phyloP scores from a whole-genome alignment of 2,329 filamentous ascomycete genomes.

The Zopfia rhizophila region DNA sequence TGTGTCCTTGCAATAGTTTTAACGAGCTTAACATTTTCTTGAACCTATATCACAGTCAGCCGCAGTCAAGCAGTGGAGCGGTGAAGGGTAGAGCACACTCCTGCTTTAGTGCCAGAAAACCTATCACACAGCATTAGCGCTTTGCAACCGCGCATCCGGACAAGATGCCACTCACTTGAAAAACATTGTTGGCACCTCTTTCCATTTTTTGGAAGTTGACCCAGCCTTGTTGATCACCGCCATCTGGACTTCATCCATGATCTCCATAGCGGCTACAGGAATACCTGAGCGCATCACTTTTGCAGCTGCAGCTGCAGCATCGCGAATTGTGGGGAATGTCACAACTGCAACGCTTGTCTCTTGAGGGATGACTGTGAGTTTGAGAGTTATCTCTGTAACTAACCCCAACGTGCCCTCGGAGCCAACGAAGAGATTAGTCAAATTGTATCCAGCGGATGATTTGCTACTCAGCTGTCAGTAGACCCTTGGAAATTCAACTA shows the following conservation, averaged over 20 bases:
- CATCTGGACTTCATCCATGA: slow-evolving; percentile 93
- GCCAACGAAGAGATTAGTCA: slow-evolving; percentile 82
- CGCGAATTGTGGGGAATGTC: slow-evolving; percentile 79
- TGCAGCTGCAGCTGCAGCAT: slow-evolving; percentile 78
- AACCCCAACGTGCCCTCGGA: slow-evolving; percentile 84
- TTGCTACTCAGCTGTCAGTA: slow-evolving; percentile 59
- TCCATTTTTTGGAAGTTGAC: slow-evolving; percentile 76
- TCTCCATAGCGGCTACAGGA: slow-evolving; percentile 80
- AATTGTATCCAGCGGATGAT: slow-evolving; percentile 83
- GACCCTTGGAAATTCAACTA: background rate
- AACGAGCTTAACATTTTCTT: slow-evolving; percentile 78
- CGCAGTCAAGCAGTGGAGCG: slow-evolving; percentile 30
- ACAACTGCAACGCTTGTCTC: slow-evolving; percentile 82
- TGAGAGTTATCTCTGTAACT: slow-evolving; percentile 84
- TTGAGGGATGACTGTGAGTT: slow-evolving; percentile 79
- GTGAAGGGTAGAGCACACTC: slow-evolving; percentile 49
- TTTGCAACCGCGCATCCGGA: slow-evolving; percentile 5
- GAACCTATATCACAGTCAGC: slow-evolving; percentile 61
- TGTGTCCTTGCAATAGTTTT: slow-evolving; percentile 73
- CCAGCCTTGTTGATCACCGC: slow-evolving; percentile 80
- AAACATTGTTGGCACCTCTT: slow-evolving; percentile 80
- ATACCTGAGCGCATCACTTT: slow-evolving; percentile 79
- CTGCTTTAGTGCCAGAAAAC: slow-evolving; percentile 79
- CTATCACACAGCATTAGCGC: slow-evolving; percentile 41
- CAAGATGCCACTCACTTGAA: slow-evolving; percentile 69